These are phyloP conservation scores for Mycosphaerella arachidis DNA, from an alignment of 2,329 filamentous ascomycete genomes.

Conservation along the genomic window DNA sequence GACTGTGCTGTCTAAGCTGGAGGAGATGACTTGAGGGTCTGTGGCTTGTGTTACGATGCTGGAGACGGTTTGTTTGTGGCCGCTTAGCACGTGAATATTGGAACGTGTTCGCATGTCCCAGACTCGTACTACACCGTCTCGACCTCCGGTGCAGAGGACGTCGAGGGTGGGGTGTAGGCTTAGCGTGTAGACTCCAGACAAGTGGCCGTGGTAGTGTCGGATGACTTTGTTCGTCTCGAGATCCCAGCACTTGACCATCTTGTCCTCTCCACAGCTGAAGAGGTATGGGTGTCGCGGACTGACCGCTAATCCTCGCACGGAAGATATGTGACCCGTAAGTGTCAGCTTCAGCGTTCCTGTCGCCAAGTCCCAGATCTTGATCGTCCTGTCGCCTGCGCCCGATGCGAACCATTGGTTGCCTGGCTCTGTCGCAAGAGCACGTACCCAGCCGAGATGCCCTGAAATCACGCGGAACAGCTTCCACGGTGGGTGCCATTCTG, in stretches of 20 bases:
- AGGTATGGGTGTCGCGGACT: conserved; percentile 92
- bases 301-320: conserved; percentile 85
- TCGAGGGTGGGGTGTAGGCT: conserved; percentile 92
- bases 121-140: conserved; percentile 88
- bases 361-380: conserved; percentile 98
- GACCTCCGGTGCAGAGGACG: conserved; percentile 87
- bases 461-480: conserved; percentile 97
- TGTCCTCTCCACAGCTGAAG: conserved; percentile 97
- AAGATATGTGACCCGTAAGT: conserved; percentile 89
- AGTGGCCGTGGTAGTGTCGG: conserved; percentile 92
- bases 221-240: conserved; percentile 99
- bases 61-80: conserved; percentile 86
- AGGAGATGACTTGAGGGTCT: conserved; percentile 90
- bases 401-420: conserved; percentile 97
- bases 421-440: conserved; percentile 83
- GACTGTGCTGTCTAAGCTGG: conserved; percentile 87
- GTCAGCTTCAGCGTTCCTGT: conserved; percentile 80
- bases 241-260: conserved; percentile 99
- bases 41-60: conserved; percentile 91
- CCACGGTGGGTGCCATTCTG: conserved; percentile 97
- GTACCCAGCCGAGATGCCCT: conserved; percentile 92
- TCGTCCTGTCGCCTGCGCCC: conserved; percentile 89
- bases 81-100: conserved; percentile 89
- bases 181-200: conserved; percentile 92
- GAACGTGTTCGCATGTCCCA: conserved; percentile 98